A percentile compares a stretch with the other conserved stretches of the same genome.
These are phyloP conservation scores for Penicillium desertorum DNA, from an alignment of 495 filamentous ascomycete species.

Conservation along the genomic window DNA sequence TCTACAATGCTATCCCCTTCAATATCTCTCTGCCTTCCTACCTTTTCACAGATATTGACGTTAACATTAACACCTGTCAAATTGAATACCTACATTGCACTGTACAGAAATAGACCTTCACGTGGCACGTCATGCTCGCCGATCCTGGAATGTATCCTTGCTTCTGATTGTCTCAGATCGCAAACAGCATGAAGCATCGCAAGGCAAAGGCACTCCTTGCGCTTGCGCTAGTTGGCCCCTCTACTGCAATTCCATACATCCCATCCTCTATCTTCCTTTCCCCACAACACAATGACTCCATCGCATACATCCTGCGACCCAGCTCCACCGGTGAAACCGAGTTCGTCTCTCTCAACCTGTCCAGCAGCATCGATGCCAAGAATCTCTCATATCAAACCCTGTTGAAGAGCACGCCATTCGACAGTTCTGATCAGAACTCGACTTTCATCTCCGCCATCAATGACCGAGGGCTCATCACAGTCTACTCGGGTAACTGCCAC, in stretches of 20 bases:
- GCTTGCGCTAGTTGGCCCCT: slow-evolving; percentile 21
- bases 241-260: slow-evolving; percentile 64
- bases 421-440: slow-evolving; percentile 38
- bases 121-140: slow-evolving; percentile 31
- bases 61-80: slow-evolving; percentile 1
- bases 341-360: slow-evolving; percentile 66
- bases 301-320: slow-evolving; percentile 62
- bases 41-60: background rate
- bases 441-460: slow-evolving; percentile 66
- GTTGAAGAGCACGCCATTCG: slow-evolving; percentile 64
- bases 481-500: slow-evolving; percentile 69
- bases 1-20: background rate
- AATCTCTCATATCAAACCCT: slow-evolving; percentile 57
- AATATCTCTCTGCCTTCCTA: background rate
- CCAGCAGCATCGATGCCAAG: slow-evolving; percentile 50
- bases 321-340: slow-evolving; percentile 41
- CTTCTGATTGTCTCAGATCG: slow-evolving; percentile 32
- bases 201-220: slow-evolving; percentile 20
- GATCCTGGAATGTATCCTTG: slow-evolving; percentile 33
- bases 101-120: slow-evolving; percentile 19
- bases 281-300: slow-evolving; percentile 44
- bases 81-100: background rate
- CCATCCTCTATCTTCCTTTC: slow-evolving; percentile 67
- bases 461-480: slow-evolving; percentile 61
- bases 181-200: slow-evolving; percentile 25